Evolutionary conservation across 495 filamentous ascomycete genomes (phyloP).

Genomic region (Daldinia grandis): DNA sequence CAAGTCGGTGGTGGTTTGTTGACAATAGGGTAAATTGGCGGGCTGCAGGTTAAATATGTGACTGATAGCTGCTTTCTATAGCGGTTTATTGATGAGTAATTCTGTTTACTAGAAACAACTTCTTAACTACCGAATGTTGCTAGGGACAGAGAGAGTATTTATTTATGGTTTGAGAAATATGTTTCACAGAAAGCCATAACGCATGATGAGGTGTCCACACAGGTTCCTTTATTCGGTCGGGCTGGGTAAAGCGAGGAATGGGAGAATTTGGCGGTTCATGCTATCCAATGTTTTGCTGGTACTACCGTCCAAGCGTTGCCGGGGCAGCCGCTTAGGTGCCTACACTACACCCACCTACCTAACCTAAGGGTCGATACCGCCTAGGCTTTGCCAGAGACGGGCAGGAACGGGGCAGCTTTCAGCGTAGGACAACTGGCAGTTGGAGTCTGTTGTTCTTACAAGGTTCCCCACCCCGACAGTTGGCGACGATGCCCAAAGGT

Average conservation of each 20-base stretch:
- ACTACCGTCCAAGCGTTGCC: constrained; percentile 34
- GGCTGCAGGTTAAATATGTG: constrained; percentile 4
- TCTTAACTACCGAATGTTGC: constrained; percentile 29
- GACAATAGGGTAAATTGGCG: neutral
- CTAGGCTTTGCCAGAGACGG: neutral
- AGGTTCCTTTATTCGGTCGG: constrained; percentile 38
- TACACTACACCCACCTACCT: too few species aligned
- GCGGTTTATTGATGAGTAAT: constrained; percentile 22
- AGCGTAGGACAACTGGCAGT: constrained; percentile 35
- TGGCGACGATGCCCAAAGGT: constrained; percentile 12
- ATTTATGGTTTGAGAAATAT: constrained; percentile 28
- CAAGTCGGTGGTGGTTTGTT: constrained; percentile 4
- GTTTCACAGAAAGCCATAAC: constrained; percentile 39
- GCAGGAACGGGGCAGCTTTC: neutral
- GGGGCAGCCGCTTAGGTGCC: constrained; percentile 43
- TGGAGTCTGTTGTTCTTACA: constrained; percentile 1
- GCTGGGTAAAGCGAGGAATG: constrained; percentile 25
- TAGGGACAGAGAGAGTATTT: constrained; percentile 31
- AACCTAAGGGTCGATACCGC: constrained; percentile 3
- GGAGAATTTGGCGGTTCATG: constrained; percentile 17
- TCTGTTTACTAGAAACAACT: constrained; percentile 27
- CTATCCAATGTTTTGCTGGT: constrained; percentile 37
- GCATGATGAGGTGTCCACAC: constrained; percentile 46
- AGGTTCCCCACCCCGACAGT: constrained; percentile 22
- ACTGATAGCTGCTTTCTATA: constrained; percentile 12